A percentile compares a stretch with the other conserved stretches of the same genome.
Conservation (phyloP, 1,284 basidiomycete species). For the Cutaneotrichosporon cavernicola region DNA sequence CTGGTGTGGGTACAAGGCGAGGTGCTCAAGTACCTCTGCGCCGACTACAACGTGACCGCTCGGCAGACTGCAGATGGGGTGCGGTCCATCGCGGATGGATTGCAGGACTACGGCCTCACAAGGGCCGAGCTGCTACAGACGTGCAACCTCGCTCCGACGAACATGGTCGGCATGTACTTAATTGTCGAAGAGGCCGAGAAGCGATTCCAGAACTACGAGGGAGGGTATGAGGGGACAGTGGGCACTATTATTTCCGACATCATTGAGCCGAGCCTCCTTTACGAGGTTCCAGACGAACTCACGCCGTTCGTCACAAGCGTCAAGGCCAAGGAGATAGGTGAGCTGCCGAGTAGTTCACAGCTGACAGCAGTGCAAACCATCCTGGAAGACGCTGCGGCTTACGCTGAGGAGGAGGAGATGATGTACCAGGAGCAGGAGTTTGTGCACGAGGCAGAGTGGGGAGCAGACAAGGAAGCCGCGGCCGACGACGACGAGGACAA, state of each 20-base stretch:
- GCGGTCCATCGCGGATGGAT: slow-evolving; percentile 63
- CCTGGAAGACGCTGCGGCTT: slow-evolving; percentile 35
- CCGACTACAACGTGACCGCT: slow-evolving; percentile 57
- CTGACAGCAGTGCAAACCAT: slow-evolving; percentile 27
- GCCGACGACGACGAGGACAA: slow-evolving; percentile 42
- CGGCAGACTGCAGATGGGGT: slow-evolving; percentile 69
- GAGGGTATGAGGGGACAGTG: slow-evolving; percentile 60
- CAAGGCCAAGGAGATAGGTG: slow-evolving; percentile 22
- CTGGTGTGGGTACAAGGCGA: slow-evolving; percentile 84
- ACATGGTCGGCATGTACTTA: slow-evolving; percentile 82
- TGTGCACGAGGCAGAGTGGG: slow-evolving; percentile 49
- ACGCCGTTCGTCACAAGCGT: slow-evolving; percentile 28
- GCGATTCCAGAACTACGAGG: slow-evolving; percentile 56
- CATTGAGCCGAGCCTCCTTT: slow-evolving; percentile 33
- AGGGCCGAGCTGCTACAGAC: slow-evolving; percentile 90
- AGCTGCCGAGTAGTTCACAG: not conserved
- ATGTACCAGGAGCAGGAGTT: slow-evolving; percentile 45
- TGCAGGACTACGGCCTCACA: slow-evolving; percentile 71
- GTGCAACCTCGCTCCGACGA: slow-evolving; percentile 78
- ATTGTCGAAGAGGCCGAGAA: slow-evolving; percentile 87
- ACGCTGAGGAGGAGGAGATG: slow-evolving; percentile 37
- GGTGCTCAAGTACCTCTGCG: slow-evolving; percentile 72
- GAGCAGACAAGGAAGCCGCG: slow-evolving; percentile 41
- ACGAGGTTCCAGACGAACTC: slow-evolving; percentile 30
- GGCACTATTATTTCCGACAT: slow-evolving; percentile 67